Percentiles rank a stretch among this genome's conserved stretches.
These are phyloP conservation scores for Myriosclerotinia curreyana DNA, from an alignment of 2,329 filamentous ascomycete genomes.

Conservation along the genomic window DNA sequence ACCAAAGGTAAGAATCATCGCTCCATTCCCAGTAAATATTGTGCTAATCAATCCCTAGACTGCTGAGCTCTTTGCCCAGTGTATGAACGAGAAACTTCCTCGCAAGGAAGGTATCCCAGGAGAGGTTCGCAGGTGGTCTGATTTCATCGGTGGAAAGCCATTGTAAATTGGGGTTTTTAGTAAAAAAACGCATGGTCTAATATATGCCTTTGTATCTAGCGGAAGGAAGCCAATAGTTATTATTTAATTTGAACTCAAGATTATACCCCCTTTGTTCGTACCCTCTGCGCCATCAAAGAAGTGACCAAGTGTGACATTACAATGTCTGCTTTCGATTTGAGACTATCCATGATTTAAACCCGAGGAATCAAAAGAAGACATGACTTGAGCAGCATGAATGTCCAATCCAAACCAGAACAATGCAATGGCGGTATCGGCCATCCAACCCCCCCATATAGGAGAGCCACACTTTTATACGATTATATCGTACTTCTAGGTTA, in stretches of 20 bases:
- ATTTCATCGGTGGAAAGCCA: slow-evolving; percentile 87
- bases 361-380: neutral
- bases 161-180: slow-evolving; percentile 49
- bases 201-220: slow-evolving; percentile 1
- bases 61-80: slow-evolving; percentile 90
- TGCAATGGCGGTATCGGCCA: too few species aligned
- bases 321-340: neutral
- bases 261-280: neutral
- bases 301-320: neutral
- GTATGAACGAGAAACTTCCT: slow-evolving; percentile 95
- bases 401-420: too few species aligned
- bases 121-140: slow-evolving; percentile 91
- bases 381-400: neutral
- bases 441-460: too few species aligned
- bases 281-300: too few species aligned
- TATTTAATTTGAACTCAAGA: neutral
- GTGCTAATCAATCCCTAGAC: slow-evolving; percentile 56
- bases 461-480: too few species aligned
- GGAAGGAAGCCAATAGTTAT: slow-evolving; percentile 1
- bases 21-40: neutral
- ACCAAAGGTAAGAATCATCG: slow-evolving; percentile 65
- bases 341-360: neutral
- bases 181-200: neutral
- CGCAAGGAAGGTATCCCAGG: slow-evolving; percentile 81
- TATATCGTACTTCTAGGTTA: too few species aligned